Conservation (phyloP, 805 yeast genomes). For the Metschnikowia baotianmanensis region DNA sequence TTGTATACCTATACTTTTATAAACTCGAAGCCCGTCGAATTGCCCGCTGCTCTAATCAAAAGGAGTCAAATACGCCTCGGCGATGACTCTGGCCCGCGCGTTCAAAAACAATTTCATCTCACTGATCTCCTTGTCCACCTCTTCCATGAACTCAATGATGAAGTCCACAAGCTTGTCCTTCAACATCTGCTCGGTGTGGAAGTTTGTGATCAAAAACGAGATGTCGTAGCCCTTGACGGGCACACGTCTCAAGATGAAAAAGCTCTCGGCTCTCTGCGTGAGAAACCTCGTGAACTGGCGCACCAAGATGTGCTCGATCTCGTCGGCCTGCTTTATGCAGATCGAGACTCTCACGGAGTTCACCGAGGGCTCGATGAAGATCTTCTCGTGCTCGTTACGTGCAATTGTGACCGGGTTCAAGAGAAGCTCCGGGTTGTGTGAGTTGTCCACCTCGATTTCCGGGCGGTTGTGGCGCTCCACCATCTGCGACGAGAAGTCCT, state of each 20-base stretch:
- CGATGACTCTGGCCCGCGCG: conserved; percentile 96
- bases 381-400: conserved; percentile 90
- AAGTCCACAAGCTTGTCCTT: conserved; percentile 94
- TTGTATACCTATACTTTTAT: conserved; percentile 3
- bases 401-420: conserved; percentile 87
- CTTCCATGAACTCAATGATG: conserved; percentile 98
- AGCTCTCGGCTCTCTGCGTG: conserved; percentile 93
- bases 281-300: conserved; percentile 92
- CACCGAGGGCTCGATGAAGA: conserved; percentile 89
- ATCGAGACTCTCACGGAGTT: conserved; percentile 89
- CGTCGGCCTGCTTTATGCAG: conserved; percentile 96
- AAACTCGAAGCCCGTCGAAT: conserved; percentile 13
- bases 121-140: conserved; percentile 96
- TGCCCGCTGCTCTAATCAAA: conserved; percentile 53
- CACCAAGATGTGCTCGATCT: conserved; percentile 90
- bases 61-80: conserved; percentile 91
- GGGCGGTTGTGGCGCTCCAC: conserved; percentile 98
- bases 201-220: conserved; percentile 88
- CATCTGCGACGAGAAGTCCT: conserved; percentile 90
- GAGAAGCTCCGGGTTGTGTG: conserved; percentile 71
- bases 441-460: conserved; percentile 82
- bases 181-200: conserved; percentile 93
- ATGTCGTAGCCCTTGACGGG: conserved; percentile 92
- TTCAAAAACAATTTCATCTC: conserved; percentile 96
- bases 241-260: conserved; percentile 84